These are phyloP conservation scores for Triangularia setosa DNA, from an alignment of 2,329 filamentous ascomycete genomes.

Conservation along the genomic window DNA sequence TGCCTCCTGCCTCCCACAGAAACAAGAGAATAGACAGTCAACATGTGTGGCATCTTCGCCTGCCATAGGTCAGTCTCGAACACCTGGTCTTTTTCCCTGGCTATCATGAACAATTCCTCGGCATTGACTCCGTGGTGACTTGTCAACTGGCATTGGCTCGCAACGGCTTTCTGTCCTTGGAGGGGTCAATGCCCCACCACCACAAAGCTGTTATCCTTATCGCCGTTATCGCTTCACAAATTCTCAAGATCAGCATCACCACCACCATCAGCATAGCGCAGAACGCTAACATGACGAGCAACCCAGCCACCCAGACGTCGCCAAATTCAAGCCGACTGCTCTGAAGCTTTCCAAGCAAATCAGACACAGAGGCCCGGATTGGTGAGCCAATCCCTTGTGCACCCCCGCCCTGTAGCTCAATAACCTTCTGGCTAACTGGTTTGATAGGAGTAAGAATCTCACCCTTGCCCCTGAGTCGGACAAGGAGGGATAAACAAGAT, in stretches of 20 bases:
- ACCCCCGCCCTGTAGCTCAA: not conserved
- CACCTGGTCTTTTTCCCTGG: constrained; percentile 22
- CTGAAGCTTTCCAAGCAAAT: constrained; percentile 79
- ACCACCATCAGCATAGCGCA: not conserved
- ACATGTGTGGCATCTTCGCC: constrained; percentile 95
- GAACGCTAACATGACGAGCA: constrained; percentile 11
- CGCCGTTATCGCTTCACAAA: not conserved
- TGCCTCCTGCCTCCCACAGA: constrained; percentile 14
- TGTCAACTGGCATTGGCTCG: not conserved
- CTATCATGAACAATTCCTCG: constrained; percentile 6
- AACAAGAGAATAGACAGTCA: constrained; percentile 20
- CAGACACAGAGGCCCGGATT: not conserved
- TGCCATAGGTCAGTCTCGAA: constrained; percentile 70
- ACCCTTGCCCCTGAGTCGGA: constrained; percentile 19
- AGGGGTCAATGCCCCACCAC: constrained; percentile 34
- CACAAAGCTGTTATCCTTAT: constrained; percentile 28
- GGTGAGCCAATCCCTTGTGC: not conserved
- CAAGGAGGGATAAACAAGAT: constrained; percentile 28
- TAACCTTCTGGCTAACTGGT: constrained; percentile 34
- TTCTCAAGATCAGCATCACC: not conserved
- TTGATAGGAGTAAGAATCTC: constrained; percentile 86
- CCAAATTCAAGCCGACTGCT: constrained; percentile 93
- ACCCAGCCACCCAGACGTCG: constrained; percentile 79
- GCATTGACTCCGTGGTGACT: not conserved
- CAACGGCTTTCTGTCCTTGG: constrained; percentile 20